Evolutionary conservation across 768 basidiomycete genomes (phyloP), one percentile per base, ranked within the genome.

Genomic region (Goffeauzyma gilvescens): DNA sequence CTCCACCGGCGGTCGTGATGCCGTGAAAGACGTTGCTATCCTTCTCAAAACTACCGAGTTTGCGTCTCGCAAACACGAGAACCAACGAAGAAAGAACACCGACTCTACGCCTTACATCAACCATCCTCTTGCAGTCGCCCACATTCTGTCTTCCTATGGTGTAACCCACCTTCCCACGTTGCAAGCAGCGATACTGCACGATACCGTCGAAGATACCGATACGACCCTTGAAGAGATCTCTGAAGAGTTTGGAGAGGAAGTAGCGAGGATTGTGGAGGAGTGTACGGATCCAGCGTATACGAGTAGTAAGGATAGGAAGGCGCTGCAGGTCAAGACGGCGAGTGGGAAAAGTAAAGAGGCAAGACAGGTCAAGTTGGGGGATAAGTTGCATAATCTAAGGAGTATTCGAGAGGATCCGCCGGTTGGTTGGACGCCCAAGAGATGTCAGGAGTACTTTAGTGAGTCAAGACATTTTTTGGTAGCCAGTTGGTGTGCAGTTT

Each of bases 151-250:
- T 6, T 51, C 54, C 6, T 57, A 59, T 8, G 61, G 61, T 17
- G 49, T 60, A 14, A 55, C 51, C 4, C 53, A 60, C 42, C 46
- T 63, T 15, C 38, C 50, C n/a, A 57, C 60, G 0, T 34, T 66
- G 0, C 57, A 61, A 38, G 63, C 64, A 0, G 64, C 64, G 0
- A 46, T 64, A 4, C 34, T 63, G 26, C 64, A 66, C 38, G 64
- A 66, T 43, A 60, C 60, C 4, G 55, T 66, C 12, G 64, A 66
- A 42, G 64, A 66, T 36, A 66, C 64, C 10, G 54, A 60, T 15
- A 59, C 58, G 4, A 55, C 58, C 1, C 48, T 55, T 1, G 52
- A 59, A 36, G 64, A 65, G 31, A 51, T 65, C 9, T 45, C 48
- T 23, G 41, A 49, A 9, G 42, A 33, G 15, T 63, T 65, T 34